Evolutionary conservation across 805 yeast species (phyloP).

Genomic region (Schizosaccharomyces japonicus): DNA sequence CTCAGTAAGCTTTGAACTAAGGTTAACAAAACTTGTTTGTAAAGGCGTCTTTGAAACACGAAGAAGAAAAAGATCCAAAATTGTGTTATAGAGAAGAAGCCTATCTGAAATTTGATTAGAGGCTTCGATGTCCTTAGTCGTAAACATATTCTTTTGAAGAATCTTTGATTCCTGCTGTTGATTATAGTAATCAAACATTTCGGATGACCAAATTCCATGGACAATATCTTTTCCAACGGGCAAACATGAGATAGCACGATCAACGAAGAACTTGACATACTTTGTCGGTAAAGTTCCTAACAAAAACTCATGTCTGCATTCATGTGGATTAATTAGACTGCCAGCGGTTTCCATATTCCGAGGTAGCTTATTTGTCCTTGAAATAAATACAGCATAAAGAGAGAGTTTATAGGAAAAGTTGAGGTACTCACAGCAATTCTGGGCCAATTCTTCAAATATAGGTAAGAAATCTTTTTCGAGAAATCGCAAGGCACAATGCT

Average conservation of each 20-base stretch:
- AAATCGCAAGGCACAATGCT: slow-evolving; percentile 11
- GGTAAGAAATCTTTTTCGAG: not conserved
- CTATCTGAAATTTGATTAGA: slow-evolving; percentile 55
- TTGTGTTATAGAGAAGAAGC: slow-evolving; percentile 46
- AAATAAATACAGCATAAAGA: slow-evolving; percentile 57
- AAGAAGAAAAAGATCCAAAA: slow-evolving; percentile 55
- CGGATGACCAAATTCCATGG: slow-evolving; percentile 71
- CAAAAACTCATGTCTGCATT: slow-evolving; percentile 48
- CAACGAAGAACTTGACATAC: slow-evolving; percentile 55
- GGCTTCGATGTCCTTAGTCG: slow-evolving; percentile 20
- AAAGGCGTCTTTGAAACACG: slow-evolving; percentile 54
- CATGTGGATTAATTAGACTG: slow-evolving; percentile 74
- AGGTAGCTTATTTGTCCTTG: slow-evolving; percentile 61
- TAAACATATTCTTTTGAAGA: slow-evolving; percentile 33
- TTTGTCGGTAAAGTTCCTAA: slow-evolving; percentile 57
- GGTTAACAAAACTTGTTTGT: slow-evolving; percentile 39
- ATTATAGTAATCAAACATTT: slow-evolving; percentile 42
- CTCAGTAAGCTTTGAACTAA: slow-evolving; percentile 22
- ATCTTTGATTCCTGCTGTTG: slow-evolving; percentile 34
- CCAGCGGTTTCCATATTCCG: slow-evolving; percentile 67
- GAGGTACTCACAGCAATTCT: slow-evolving; percentile 23
- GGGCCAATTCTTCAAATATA: slow-evolving; percentile 26
- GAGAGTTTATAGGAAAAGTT: slow-evolving; percentile 44
- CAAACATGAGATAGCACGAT: slow-evolving; percentile 35
- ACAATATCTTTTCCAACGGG: slow-evolving; percentile 23